A percentile compares a stretch with the other conserved stretches of the same genome.
Evolutionary conservation across 2,329 filamentous ascomycete genomes (phyloP).

Genomic region (Chaetomium globosum): DNA sequence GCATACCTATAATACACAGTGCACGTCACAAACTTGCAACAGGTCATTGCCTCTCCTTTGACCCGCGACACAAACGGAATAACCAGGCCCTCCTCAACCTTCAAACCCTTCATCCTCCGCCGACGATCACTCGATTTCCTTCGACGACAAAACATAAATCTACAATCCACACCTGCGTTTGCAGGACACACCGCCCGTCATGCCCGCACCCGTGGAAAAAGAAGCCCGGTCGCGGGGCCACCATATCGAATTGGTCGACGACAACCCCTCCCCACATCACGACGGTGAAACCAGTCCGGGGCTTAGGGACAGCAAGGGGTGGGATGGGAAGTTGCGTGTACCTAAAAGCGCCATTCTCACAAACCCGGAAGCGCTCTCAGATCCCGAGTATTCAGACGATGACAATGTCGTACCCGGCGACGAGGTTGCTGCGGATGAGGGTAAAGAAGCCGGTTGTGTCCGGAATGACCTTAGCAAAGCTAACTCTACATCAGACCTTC

Average conservation of each 20-base stretch:
- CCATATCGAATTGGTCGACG: conserved; percentile 56
- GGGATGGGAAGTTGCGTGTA: conserved; percentile 81
- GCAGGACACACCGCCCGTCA: conserved; percentile 36
- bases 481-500: conserved; percentile 52
- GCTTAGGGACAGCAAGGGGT: conserved; percentile 67
- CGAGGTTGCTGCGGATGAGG: conserved; percentile 79
- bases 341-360: conserved; percentile 68
- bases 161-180: not conserved
- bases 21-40: not conserved
- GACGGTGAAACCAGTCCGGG: conserved; percentile 52
- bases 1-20: not conserved
- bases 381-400: conserved; percentile 80
- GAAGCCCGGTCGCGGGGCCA: conserved; percentile 43
- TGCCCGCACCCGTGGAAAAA: conserved; percentile 49
- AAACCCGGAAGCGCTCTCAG: conserved; percentile 81
- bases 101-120: not conserved
- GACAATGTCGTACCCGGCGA: conserved; percentile 70
- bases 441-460: conserved; percentile 45
- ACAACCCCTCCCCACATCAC: conserved; percentile 44
- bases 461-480: not conserved
- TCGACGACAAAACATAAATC: conserved; percentile 1
- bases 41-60: not conserved
- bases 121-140: not conserved
- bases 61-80: not conserved
- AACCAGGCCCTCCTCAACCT: not conserved